A percentile compares a stretch with the other conserved stretches of the same genome.
Conservation (phyloP, 169 alveolate genomes). For the Plasmodium yoelii region DNA sequence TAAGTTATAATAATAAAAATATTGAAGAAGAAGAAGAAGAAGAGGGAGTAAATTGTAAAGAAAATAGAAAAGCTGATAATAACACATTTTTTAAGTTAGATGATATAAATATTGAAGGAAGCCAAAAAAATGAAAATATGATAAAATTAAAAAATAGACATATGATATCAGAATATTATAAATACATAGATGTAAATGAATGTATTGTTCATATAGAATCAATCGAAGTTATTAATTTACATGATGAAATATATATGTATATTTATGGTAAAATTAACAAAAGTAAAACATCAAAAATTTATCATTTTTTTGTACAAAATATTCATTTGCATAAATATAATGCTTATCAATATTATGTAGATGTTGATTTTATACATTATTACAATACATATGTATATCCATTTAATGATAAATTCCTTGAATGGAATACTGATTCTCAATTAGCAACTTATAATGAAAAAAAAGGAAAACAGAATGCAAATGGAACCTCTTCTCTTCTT, state of each 20-base stretch:
- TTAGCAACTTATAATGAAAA: background rate
- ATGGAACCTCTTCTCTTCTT: background rate
- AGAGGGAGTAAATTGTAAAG: background rate
- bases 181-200: conserved; percentile 20
- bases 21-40: background rate
- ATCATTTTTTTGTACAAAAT: conserved; percentile 47
- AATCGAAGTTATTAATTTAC: conserved; percentile 49
- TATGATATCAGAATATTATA: conserved; percentile 32
- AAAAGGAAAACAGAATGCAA: background rate
- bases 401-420: background rate
- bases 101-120: conserved; percentile 33
- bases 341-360: conserved; percentile 66
- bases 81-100: conserved; percentile 26
- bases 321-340: conserved; percentile 59
- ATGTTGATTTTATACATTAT: conserved; percentile 52
- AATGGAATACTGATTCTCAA: background rate
- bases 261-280: conserved; percentile 70
- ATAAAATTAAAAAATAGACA: conserved; percentile 27
- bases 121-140: conserved; percentile 38
- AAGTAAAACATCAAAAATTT: conserved; percentile 29
- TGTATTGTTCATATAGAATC: conserved; percentile 63
- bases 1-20: conserved; percentile 34
- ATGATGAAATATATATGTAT: conserved; percentile 57
- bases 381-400: background rate
- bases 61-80: background rate